phyloP scores from a whole-genome alignment of 352 stramenopile genomes.

The Pythium apleroticum region DNA sequence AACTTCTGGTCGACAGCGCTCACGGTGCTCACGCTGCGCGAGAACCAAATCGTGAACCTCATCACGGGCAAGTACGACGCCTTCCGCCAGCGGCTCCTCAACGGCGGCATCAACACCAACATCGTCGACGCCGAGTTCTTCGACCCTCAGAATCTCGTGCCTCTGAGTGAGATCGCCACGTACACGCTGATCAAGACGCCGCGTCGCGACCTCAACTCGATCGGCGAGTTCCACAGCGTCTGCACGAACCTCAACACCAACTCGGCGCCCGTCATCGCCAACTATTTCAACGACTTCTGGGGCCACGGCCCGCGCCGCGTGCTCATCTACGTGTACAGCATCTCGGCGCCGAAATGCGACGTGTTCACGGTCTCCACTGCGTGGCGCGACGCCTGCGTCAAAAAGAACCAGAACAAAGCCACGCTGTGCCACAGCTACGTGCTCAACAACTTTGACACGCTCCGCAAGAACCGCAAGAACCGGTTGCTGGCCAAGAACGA shows the following conservation, averaged over 20 bases:
- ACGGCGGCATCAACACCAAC: slow-evolving; percentile 30
- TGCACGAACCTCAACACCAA: slow-evolving; percentile 19
- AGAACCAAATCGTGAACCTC: slow-evolving; percentile 15
- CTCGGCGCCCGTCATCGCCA: slow-evolving; percentile 26
- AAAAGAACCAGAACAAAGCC: slow-evolving; percentile 26
- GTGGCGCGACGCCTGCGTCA: slow-evolving; percentile 31
- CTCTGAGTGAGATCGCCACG: slow-evolving; percentile 27
- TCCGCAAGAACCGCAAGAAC: slow-evolving; percentile 31
- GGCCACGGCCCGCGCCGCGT: slow-evolving; percentile 25
- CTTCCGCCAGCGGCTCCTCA: slow-evolving; percentile 12
- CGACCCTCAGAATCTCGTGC: slow-evolving; percentile 10
- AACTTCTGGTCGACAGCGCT: slow-evolving; percentile 16
- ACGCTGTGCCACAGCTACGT: slow-evolving; percentile 44
- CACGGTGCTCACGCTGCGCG: slow-evolving; percentile 20
- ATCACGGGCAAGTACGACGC: slow-evolving; percentile 20
- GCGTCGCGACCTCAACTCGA: slow-evolving; percentile 16
- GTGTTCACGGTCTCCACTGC: neutral
- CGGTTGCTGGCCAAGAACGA: slow-evolving; percentile 37
- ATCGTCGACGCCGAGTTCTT: slow-evolving; percentile 11
- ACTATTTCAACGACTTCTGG: slow-evolving; percentile 36
- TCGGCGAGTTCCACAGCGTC: slow-evolving; percentile 27
- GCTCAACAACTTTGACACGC: slow-evolving; percentile 40
- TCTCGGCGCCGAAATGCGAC: slow-evolving; percentile 32
- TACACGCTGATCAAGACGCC: slow-evolving; percentile 30
- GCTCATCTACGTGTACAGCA: slow-evolving; percentile 32